These are phyloP conservation scores for Salmacisia buchloeana DNA, from an alignment of 1,284 basidiomycete species.

Conservation along the genomic window DNA sequence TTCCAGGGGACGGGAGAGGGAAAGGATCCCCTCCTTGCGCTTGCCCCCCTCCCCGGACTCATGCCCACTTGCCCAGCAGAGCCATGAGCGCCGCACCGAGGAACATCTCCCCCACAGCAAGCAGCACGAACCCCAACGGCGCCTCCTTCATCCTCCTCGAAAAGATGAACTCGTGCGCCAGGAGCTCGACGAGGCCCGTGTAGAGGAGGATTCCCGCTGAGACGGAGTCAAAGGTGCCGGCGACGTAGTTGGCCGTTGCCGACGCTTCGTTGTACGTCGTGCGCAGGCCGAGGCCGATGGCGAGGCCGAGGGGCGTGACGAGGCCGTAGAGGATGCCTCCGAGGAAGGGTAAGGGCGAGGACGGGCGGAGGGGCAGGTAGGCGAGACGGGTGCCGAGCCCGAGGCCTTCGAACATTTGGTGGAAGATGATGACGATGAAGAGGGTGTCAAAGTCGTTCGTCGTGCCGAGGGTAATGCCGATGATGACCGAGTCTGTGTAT, in stretches of 20 bases:
- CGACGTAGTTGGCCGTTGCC: slow-evolving; percentile 43
- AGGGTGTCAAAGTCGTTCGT: slow-evolving; percentile 72
- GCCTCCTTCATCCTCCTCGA: slow-evolving; percentile 15
- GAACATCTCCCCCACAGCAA: slow-evolving; percentile 46
- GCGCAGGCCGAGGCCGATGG: slow-evolving; percentile 46
- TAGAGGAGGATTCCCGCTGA: slow-evolving; percentile 49
- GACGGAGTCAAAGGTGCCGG: slow-evolving; percentile 44
- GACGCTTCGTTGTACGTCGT: slow-evolving; percentile 44
- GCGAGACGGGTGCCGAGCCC: slow-evolving; percentile 43
- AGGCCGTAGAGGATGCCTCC: slow-evolving; percentile 36
- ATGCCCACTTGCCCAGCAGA: slow-evolving; percentile 51
- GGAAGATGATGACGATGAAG: slow-evolving; percentile 78
- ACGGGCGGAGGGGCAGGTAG: slow-evolving; percentile 12
- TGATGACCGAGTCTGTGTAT: slow-evolving; percentile 60
- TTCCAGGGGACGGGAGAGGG: neutral
- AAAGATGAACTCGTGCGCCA: slow-evolving; percentile 45
- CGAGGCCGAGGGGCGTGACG: slow-evolving; percentile 48
- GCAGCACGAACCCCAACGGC: slow-evolving; percentile 15
- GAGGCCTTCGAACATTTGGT: slow-evolving; percentile 51
- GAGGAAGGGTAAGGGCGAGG: slow-evolving; percentile 9
- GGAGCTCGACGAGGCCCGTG: slow-evolving; percentile 46
- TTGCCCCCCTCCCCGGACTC: neutral
- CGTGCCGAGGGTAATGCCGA: slow-evolving; percentile 88
- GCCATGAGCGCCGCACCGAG: slow-evolving; percentile 54
- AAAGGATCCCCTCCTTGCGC: no score